Base-by-base conservation (phyloP, 495 filamentous ascomycete species). In the Astrocystis sublimbata region DNA sequence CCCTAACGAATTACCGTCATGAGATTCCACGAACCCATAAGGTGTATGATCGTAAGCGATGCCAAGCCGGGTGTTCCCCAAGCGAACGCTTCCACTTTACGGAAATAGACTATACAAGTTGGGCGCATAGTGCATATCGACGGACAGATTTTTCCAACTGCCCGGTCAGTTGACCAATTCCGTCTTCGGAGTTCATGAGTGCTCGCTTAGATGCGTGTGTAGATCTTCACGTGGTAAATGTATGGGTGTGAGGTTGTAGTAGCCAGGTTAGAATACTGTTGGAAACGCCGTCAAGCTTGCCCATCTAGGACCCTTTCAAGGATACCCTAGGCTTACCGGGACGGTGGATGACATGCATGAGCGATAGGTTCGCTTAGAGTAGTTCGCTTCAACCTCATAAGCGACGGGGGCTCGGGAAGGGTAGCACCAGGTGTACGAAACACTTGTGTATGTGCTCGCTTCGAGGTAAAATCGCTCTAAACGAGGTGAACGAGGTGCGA, bases 1-100 rank as follows among this genome's bases (percentile, higher is more conserved):
- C 46, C 70, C 69, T 5, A 33, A 59, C 21, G 23, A 65, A 19
- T 61, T 64, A 36, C 50, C 52, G 30, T 68, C 65, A 31, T 66
- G 65, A 59, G 59, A 51, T 43, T 65, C 62, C 46, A 49, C 24
- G 46, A 49, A 30, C n/a, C n/a, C n/a, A n/a, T n/a, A n/a, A n/a
- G n/a, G n/a, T 17, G 30, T 49, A 23, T 49, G 26, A 33, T 49
- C 15, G 46, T 30, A 49, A 49, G 46, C 46, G 26, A 49, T 21
- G 46, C 46, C 46, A 49, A 49, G 46, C 46, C 26, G 46, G 45
- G 15, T 47, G 23, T 28, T 47, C 45, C 17, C 43, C 24, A 47
- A 47, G 23, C 45, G 45, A 47, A 47, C 45, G n/a, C 24, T 46
- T 26, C 2, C n/a, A n/a, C n/a, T 2, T 26, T n/a, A 8, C 30